Conservation (phyloP, 2,329 filamentous ascomycete species). For the Cryphonectria nitschkei region DNA sequence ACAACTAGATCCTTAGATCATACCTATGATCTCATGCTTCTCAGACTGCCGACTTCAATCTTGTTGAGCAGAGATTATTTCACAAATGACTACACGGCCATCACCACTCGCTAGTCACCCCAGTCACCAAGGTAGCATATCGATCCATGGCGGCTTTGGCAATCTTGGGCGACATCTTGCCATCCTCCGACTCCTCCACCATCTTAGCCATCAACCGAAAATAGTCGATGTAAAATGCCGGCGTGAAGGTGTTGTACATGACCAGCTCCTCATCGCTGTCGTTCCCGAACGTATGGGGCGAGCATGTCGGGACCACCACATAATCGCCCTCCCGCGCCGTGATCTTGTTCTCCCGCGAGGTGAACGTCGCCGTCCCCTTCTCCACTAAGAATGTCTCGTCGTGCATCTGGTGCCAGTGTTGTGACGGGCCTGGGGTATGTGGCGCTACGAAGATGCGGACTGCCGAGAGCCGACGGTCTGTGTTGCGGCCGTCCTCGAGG, state of each 20-base stretch:
- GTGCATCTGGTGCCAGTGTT: conserved; percentile 62
- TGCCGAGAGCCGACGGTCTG: conserved; percentile 33
- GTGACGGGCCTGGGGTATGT: conserved; percentile 49
- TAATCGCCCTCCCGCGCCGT: conserved; percentile 57
- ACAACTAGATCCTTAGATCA: no score
- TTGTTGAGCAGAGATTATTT: neutral
- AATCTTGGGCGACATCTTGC: conserved; percentile 50
- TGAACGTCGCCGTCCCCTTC: conserved; percentile 54
- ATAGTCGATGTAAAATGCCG: conserved; percentile 61
- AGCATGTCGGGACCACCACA: conserved; percentile 56
- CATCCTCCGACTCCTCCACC: conserved; percentile 44
- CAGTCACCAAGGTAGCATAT: conserved; percentile 49
- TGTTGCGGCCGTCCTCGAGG: conserved; percentile 19
- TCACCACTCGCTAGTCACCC: conserved; percentile 17
- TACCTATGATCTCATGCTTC: no score
- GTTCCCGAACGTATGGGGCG: conserved; percentile 61
- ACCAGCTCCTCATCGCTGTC: conserved; percentile 56
- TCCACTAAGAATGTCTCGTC: conserved; percentile 62
- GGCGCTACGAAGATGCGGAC: conserved; percentile 52
- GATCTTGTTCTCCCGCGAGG: conserved; percentile 48
- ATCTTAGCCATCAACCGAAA: conserved; percentile 56
- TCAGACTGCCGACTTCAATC: no score
- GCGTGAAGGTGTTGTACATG: conserved; percentile 62
- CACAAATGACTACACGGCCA: neutral
- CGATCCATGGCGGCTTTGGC: conserved; percentile 52